Evolutionary conservation across 768 basidiomycete genomes (phyloP), one percentile per base, ranked within the genome.

Genomic region (Tremella fuciformis): DNA sequence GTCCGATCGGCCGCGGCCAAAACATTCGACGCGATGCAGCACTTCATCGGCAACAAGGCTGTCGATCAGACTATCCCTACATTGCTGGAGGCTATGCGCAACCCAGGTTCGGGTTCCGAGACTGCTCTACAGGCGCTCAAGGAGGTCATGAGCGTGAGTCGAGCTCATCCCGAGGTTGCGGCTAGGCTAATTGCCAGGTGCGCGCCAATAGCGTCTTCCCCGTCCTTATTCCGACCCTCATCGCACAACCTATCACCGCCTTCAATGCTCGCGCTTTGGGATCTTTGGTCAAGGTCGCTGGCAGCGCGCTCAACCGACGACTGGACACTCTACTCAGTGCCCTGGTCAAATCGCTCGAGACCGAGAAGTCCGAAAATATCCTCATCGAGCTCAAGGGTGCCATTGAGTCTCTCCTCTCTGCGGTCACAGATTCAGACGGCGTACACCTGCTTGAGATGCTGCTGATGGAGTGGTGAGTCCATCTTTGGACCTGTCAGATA

Each of bases 21-120:
- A 65, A 85, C 87, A 0, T 88, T 99, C 77, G 96, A 98, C 73
- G 83, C 85, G 3, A 82, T 97, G n/a, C 94, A 97, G 79, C 89
- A 93, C 62, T 83, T 87, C 67, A 82, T 97, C 40, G 96, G 94
- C 7, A 82, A 85, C 26, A 89, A 87, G 71, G 92, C 93, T 6
- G 93, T 97, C 62, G 94, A 98, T 70, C 85, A 93, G 78, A 98
- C 91, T 0, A 97, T 98, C 58, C 94, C 96, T 0, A 98, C 94
- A 0, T 77, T 98, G 0, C 76, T 99, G 53, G 91, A 92, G 67
- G 94, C 94, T 1, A 85, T 98, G 37, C 86, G 90, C 16, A 88
- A 91, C 76, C 91, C 92, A 13, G 93, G 93, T 3, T 88, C 87
- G 67, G 85, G 88, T 18, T 94, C 94, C n/a, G 92, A 91, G 9